These are phyloP conservation scores for Voacanga thouarsii DNA, from an alignment of 257 asterid genomes.

Conservation along the genomic window DNA sequence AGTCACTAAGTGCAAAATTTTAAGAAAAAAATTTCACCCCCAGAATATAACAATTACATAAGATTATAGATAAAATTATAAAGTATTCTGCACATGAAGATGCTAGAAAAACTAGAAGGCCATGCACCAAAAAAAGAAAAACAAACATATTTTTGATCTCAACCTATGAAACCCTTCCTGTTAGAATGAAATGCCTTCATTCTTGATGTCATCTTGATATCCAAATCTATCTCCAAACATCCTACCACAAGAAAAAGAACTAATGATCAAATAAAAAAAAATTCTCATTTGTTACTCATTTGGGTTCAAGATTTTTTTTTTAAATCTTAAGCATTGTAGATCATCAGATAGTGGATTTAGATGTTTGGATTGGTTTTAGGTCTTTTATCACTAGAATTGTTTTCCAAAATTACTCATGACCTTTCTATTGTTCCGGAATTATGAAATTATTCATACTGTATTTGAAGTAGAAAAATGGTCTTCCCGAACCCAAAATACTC, in stretches of 20 bases:
- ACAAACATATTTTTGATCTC: conserved; percentile 2
- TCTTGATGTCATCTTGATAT: conserved; percentile 36
- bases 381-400: no score
- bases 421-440: no score
- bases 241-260: background rate
- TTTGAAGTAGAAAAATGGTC: no score
- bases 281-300: background rate
- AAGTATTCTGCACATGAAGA: conserved; percentile 28
- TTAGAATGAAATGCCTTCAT: conserved; percentile 32
- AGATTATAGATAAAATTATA: background rate
- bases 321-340: no score
- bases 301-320: no score
- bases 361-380: no score
- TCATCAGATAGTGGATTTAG: no score
- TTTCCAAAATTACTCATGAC: no score
- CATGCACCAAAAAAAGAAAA: background rate
- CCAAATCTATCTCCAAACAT: conserved; percentile 40
- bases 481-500: no score
- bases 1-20: conserved; percentile 14
- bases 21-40: background rate
- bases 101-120: background rate
- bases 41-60: background rate
- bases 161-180: conserved; percentile 41
- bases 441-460: no score
- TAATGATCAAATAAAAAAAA: background rate